Base-by-base conservation (phyloP, 2,329 filamentous ascomycete species). In the Colletotrichum sansevieriae region DNA sequence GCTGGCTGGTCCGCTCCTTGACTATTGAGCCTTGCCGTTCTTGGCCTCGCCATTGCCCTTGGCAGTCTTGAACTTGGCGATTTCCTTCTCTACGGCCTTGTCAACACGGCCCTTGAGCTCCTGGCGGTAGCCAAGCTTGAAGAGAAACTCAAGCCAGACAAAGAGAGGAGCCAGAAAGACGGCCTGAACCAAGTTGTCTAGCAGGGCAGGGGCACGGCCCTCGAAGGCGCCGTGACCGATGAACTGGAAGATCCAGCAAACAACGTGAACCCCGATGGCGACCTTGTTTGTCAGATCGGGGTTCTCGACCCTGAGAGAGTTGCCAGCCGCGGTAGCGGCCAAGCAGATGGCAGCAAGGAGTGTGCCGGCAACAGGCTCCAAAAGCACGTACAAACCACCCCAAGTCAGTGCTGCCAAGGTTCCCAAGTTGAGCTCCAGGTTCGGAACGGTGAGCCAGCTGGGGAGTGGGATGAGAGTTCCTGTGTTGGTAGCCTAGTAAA, bases 81-180 rank as follows among this genome's bases (percentile, higher is more conserved):
- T 86, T 78, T 97, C 93, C 73, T 88, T 84, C 76, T 90, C 81
- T 3, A 98, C 93, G 43, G 87, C 89, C 77, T 90, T 90, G 70
- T 95, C 89, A 51, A 98, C 88, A 58, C 95, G 89, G 70, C 87
- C 86, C 82, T 95, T 94, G 73, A 99, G 84, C 79, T 97, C 94
- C 1, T 91, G 92, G 68, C 96, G 89, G 81, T 98, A 99, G 56
- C 96, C 96, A 58, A 97, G 88, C 75, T 86, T 90, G 84, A 99
- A 99, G 29, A 99, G 85, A 25, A 97, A 82, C 83, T 98, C 95
- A 74, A 99, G 91, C 93, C 96, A 99, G 67, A 98, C 95, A 75
- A 98, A 99, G 76, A 99, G 91, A 9, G 96, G 96, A 0, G 96
- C 96, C 25, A 98, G 85, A 76, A 98, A 95, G 72, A 98, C 80